phyloP scores from a whole-genome alignment of 2,329 filamentous ascomycete species.

The Nothopassalora personata region DNA sequence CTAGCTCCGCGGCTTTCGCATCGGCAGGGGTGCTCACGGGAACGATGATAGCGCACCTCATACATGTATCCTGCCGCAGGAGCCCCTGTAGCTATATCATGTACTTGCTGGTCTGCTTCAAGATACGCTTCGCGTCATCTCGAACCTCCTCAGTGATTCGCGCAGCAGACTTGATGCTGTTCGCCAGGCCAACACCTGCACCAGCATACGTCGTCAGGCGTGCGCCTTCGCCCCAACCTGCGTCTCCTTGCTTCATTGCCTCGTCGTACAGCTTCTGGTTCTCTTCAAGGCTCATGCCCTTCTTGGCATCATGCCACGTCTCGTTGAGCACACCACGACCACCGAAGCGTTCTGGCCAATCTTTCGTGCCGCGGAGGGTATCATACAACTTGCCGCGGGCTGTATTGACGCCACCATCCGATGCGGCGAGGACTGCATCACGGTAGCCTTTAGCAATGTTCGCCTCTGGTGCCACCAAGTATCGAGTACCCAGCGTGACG shows the following conservation, averaged over 20 bases:
- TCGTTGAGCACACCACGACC: conserved; percentile 55
- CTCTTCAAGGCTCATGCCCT: conserved; percentile 39
- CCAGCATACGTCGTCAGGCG: conserved; percentile 60
- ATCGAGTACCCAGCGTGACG: conserved; percentile 58
- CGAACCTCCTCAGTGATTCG: conserved; percentile 50
- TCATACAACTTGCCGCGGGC: conserved; percentile 50
- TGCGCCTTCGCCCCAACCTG: conserved; percentile 49
- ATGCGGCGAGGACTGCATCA: conserved; percentile 42
- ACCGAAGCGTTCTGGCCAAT: conserved; percentile 55
- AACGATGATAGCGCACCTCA: not conserved
- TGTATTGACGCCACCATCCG: conserved; percentile 50
- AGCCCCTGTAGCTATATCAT: not conserved
- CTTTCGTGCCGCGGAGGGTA: conserved; percentile 49
- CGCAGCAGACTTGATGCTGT: conserved; percentile 44
- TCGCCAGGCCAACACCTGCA: conserved; percentile 56
- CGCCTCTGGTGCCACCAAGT: conserved; percentile 51
- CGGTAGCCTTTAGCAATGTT: conserved; percentile 44
- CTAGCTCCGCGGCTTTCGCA: not conserved
- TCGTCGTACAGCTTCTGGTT: conserved; percentile 43
- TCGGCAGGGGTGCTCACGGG: not conserved
- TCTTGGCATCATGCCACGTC: conserved; percentile 42
- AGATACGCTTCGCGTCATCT: conserved; percentile 32
- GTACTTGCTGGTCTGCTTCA: conserved; percentile 24
- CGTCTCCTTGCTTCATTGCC: conserved; percentile 48
- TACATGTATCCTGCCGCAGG: no score